These are phyloP conservation scores for Polyporus tsugae DNA, from an alignment of 1,284 basidiomycete species.

Conservation along the genomic window DNA sequence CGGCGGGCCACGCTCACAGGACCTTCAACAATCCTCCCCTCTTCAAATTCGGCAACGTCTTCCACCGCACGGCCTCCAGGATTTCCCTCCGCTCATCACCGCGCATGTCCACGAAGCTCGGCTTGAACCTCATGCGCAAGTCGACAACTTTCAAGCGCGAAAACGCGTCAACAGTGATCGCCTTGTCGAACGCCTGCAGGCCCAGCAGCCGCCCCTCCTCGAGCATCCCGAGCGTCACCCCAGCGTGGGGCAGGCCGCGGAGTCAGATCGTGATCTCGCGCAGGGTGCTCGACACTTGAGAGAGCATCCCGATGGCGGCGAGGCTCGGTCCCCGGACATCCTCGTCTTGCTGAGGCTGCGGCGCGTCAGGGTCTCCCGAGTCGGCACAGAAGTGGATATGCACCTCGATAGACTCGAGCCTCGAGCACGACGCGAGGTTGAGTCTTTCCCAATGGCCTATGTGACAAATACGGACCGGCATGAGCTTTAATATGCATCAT, in stretches of 20 bases:
- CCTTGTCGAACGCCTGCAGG: neutral
- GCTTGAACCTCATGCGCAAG: neutral
- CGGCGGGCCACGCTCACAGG: too few relatives aligned
- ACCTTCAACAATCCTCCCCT: too few relatives aligned
- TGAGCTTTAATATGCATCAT: neutral
- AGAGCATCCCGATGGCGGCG: neutral
- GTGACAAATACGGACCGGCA: neutral
- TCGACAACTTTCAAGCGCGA: neutral
- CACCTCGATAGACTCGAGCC: neutral
- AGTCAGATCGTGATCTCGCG: neutral
- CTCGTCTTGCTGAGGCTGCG: neutral
- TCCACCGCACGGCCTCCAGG: neutral
- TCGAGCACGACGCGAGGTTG: neutral
- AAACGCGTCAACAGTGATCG: neutral
- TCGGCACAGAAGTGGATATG: neutral
- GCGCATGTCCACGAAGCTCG: neutral
- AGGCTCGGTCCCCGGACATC: neutral
- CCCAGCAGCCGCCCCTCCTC: neutral
- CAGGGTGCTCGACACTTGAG: neutral
- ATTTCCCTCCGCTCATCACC: neutral
- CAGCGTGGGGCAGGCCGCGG: neutral
- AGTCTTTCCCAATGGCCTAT: neutral
- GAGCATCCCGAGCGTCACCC: neutral
- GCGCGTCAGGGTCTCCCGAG: neutral
- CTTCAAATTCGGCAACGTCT: neutral